phyloP scores from a whole-genome alignment of 1,284 basidiomycete species.

The Cryptococcus neoformans region DNA sequence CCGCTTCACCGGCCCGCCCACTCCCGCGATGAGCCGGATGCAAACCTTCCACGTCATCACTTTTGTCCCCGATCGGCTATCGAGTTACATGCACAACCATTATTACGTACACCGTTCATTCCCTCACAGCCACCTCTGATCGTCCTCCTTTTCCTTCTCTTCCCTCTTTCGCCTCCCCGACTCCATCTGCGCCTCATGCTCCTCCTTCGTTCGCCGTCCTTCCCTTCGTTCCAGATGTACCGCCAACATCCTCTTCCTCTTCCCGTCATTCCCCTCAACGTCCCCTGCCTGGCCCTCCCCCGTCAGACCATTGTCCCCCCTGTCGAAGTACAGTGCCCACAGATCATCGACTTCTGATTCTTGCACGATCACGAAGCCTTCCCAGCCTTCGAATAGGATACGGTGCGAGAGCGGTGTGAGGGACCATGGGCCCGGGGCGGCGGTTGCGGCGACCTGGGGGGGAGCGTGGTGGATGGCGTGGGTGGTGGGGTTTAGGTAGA shows the following conservation, averaged over 20 bases:
- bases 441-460: neutral
- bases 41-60: too few species aligned
- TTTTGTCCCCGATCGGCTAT: too few species aligned
- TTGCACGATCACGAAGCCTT: slow-evolving; percentile 12
- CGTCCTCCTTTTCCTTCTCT: neutral
- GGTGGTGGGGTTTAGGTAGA: too few species aligned
- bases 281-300: slow-evolving; percentile 8
- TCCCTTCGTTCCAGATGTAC: slow-evolving; percentile 1
- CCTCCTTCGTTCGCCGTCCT: neutral
- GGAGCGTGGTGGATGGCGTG: too few species aligned
- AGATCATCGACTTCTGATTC: slow-evolving; percentile 5
- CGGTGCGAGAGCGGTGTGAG: slow-evolving; percentile 5
- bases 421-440: slow-evolving; percentile 8
- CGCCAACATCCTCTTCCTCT: slow-evolving; percentile 1
- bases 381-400: slow-evolving; percentile 11
- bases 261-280: slow-evolving; percentile 1
- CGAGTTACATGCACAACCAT: too few species aligned
- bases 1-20: too few species aligned
- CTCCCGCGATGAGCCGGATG: too few species aligned
- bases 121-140: neutral
- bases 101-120: neutral
- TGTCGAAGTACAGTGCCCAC: slow-evolving; percentile 12
- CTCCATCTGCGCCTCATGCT: neutral
- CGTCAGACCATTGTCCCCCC: slow-evolving; percentile 7
- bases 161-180: neutral